A percentile compares a stretch with the other conserved stretches of the same genome.
phyloP scores from a whole-genome alignment of 176 grass and related monocot species.

The Elaeis guineensis region DNA sequence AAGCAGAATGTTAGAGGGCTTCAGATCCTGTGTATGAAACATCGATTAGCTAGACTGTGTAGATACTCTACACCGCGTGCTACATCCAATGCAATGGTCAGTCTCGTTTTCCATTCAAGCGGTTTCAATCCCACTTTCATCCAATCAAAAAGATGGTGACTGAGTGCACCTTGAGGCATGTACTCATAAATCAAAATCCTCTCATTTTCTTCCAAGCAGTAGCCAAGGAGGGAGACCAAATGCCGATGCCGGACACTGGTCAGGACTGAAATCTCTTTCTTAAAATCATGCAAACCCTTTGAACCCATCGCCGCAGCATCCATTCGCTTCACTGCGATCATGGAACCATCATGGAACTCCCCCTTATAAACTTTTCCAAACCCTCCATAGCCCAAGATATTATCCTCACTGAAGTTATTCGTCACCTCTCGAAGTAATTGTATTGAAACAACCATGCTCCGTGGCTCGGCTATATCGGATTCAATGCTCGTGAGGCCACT shows the following conservation, averaged over 20 bases:
- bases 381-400: slow-evolving; percentile 21
- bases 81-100: slow-evolving; percentile 23
- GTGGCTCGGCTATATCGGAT: background rate
- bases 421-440: slow-evolving; percentile 16
- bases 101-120: slow-evolving; percentile 19
- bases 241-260: slow-evolving; percentile 19
- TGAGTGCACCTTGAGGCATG: slow-evolving; percentile 19
- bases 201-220: slow-evolving; percentile 25
- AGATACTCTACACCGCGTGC: slow-evolving; percentile 21
- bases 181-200: slow-evolving; percentile 28
- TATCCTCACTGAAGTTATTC: slow-evolving; percentile 18
- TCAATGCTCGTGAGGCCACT: slow-evolving; percentile 5
- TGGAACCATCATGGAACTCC: slow-evolving; percentile 20
- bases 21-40: slow-evolving; percentile 32
- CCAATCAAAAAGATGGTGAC: slow-evolving; percentile 19
- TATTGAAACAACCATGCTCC: slow-evolving; percentile 13
- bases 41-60: slow-evolving; percentile 17
- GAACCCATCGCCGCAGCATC: background rate
- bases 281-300: slow-evolving; percentile 15
- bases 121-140: background rate
- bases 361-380: slow-evolving; percentile 28
- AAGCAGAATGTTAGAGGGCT: slow-evolving; percentile 29
- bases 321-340: slow-evolving; percentile 29
- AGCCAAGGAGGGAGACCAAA: slow-evolving; percentile 21
- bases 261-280: slow-evolving; percentile 19